Base-by-base conservation (phyloP, 2,329 filamentous ascomycete species). In the Aaosphaeria pasadenensis region DNA sequence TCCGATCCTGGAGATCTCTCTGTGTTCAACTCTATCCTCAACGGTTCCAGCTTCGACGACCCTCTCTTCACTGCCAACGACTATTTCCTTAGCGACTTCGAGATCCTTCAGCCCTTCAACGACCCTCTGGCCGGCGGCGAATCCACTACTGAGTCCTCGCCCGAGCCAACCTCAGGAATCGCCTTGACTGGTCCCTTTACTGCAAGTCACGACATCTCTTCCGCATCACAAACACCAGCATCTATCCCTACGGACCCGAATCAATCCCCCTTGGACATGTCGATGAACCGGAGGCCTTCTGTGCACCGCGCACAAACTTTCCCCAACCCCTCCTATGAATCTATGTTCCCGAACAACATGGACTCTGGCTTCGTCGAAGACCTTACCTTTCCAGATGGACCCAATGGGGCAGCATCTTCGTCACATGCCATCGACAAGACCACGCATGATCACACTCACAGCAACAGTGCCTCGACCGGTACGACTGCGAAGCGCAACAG, bases 81-180 rank as follows among this genome's bases (percentile, higher is more conserved):
- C 54, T 70, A 71, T 59, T 69, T 70, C 51, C 63, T 71, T 45
- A 64, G 66, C 60, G 69, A 71, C 43, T 56, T 70, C 7, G 69
- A 70, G 47, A 62, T 70, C 47, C 61, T 71, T 30, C 66, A 67
- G 45, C 67, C 67, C 36, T 64, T 69, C 49, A 62, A 60, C 46
- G 62, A 64, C 50, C 58, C 55, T 30, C 51, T 62, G 30, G 63
- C 54, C 46, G 66, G 56, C 30, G 64, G 58, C 43, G 59, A 57
- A 30, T 67, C 66, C 28, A 70, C 65, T 7, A 59, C 66, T 38
- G 69, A 71, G 43, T 70, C 67, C 29, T 71, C 69, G 33, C 69
- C 69, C 44, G 69, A 71, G 56, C 66, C 66, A 43, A 56, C 53
- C 40, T 48, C 49, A 28, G 47, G 46, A 42, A 46, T 56, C 24